Evolutionary conservation across 345 rosid species (phyloP).

Genomic region (Passiflora organensis): DNA sequence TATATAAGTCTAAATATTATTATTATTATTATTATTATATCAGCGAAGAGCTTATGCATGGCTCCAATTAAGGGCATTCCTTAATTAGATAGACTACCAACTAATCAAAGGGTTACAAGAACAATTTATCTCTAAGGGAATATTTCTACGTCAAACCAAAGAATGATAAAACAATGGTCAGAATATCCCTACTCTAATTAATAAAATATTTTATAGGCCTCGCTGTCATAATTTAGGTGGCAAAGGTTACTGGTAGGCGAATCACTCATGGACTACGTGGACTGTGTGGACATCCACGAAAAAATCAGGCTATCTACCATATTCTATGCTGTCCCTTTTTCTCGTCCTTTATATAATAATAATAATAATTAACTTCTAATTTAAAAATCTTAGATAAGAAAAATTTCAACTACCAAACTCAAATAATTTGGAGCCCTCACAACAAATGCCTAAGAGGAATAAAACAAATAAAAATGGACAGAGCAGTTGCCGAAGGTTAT

Average conservation of each 20-base stretch:
- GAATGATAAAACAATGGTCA: neutral
- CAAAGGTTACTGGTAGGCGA: neutral
- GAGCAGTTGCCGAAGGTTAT: too few relatives aligned
- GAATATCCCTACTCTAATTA: constrained; percentile 1
- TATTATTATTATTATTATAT: too few relatives aligned
- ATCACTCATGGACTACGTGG: constrained; percentile 8
- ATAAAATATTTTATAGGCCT: neutral
- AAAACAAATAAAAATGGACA: too few relatives aligned
- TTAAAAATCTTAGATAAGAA: neutral
- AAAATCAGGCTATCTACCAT: constrained; percentile 27
- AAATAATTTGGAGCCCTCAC: neutral
- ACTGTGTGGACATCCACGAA: constrained; percentile 8
- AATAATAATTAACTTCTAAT: neutral
- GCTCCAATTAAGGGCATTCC: neutral
- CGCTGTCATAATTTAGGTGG: neutral
- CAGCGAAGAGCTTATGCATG: too few relatives aligned
- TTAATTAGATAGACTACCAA: constrained; percentile 1
- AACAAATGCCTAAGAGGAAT: neutral
- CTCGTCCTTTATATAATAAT: neutral
- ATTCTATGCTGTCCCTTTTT: constrained; percentile 21
- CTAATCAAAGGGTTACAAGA: neutral
- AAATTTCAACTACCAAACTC: neutral
- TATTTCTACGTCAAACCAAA: constrained; percentile 6
- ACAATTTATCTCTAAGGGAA: neutral
- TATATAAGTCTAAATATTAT: too few relatives aligned